Conservation (phyloP, 257 asterid genomes). For the Parsonsia alboflavescens region DNA sequence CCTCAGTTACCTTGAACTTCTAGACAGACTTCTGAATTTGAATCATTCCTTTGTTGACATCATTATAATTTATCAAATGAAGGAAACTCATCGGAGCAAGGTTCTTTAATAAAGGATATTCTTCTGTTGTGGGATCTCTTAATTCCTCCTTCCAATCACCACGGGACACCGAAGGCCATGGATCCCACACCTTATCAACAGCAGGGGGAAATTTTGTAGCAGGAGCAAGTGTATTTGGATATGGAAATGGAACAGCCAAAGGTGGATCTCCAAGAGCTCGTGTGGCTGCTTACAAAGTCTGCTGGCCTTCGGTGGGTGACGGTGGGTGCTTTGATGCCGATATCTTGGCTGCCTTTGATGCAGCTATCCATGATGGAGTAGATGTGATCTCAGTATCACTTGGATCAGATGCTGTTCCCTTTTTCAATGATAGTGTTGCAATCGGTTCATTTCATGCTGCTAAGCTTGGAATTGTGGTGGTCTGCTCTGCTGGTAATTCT, state of each 20-base stretch:
- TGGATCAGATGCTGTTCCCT: constrained; percentile 60
- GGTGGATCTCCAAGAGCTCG: constrained; percentile 94
- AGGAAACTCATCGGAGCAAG: constrained; percentile 97
- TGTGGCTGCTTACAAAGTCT: constrained; percentile 88
- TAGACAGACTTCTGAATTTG: neutral
- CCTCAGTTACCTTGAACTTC: neutral
- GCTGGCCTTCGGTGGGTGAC: constrained; percentile 72
- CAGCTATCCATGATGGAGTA: constrained; percentile 87
- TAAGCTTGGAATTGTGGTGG: constrained; percentile 61
- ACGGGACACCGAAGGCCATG: constrained; percentile 75
- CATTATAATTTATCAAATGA: neutral
- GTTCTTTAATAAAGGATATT: constrained; percentile 75
- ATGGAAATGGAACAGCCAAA: constrained; percentile 85
- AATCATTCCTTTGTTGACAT: neutral
- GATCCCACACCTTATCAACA: constrained; percentile 90
- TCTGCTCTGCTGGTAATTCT: constrained; percentile 91
- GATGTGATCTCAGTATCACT: constrained; percentile 84
- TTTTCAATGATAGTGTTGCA: constrained; percentile 64
- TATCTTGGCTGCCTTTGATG: constrained; percentile 75
- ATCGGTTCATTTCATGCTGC: constrained; percentile 91
- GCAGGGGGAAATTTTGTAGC: constrained; percentile 78
- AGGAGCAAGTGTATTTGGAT: constrained; percentile 66
- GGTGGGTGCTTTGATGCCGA: constrained; percentile 85
- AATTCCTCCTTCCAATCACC: constrained; percentile 62
- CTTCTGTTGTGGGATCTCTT: constrained; percentile 53